Percentiles rank a stretch among this genome's conserved stretches.
Conservation (phyloP, 352 stramenopile species). For the Globisporangium radiosum region DNA sequence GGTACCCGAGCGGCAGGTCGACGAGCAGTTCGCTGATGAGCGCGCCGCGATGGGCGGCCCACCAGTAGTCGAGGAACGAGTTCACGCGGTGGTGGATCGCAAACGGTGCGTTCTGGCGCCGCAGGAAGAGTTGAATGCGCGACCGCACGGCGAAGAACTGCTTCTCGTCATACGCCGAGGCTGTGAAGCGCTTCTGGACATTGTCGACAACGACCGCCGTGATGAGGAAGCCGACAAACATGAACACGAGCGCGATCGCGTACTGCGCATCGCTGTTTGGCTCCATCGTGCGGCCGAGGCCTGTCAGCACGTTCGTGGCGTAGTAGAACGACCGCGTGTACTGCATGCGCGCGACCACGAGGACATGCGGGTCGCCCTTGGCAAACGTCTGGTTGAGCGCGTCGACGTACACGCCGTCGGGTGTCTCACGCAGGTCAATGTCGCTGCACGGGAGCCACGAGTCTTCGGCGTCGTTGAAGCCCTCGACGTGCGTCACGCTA, state of each 20-base stretch:
- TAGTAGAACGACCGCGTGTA: slow-evolving; percentile 33
- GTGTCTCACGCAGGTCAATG: slow-evolving; percentile 13
- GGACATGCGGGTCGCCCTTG: slow-evolving; percentile 11
- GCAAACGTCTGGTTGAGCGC: slow-evolving; percentile 16
- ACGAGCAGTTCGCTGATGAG: slow-evolving; percentile 30
- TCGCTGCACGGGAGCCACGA: slow-evolving; percentile 29
- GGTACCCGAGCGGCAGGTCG: slow-evolving; percentile 25
- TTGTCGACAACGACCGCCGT: slow-evolving; percentile 44
- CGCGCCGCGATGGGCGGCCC: slow-evolving; percentile 33
- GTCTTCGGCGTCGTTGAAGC: slow-evolving; percentile 22
- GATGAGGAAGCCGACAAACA: slow-evolving; percentile 45
- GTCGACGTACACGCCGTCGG: slow-evolving; percentile 11
- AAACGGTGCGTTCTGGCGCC: slow-evolving; percentile 30
- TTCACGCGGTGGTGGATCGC: slow-evolving; percentile 37
- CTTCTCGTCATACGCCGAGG: slow-evolving; percentile 41
- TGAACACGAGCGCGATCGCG: slow-evolving; percentile 32
- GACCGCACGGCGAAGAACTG: slow-evolving; percentile 35
- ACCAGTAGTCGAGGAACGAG: slow-evolving; percentile 45
- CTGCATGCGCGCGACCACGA: slow-evolving; percentile 18
- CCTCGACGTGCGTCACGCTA: slow-evolving; percentile 29
- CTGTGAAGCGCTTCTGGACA: slow-evolving; percentile 44
- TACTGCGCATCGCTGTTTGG: slow-evolving; percentile 32
- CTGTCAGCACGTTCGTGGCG: slow-evolving; percentile 25
- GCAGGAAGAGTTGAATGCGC: slow-evolving; percentile 39
- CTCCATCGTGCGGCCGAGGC: slow-evolving; percentile 29